A percentile compares a stretch with the other conserved stretches of the same genome.
phyloP scores from a whole-genome alignment of 352 stramenopile species.

The Phytophthora lateralis region DNA sequence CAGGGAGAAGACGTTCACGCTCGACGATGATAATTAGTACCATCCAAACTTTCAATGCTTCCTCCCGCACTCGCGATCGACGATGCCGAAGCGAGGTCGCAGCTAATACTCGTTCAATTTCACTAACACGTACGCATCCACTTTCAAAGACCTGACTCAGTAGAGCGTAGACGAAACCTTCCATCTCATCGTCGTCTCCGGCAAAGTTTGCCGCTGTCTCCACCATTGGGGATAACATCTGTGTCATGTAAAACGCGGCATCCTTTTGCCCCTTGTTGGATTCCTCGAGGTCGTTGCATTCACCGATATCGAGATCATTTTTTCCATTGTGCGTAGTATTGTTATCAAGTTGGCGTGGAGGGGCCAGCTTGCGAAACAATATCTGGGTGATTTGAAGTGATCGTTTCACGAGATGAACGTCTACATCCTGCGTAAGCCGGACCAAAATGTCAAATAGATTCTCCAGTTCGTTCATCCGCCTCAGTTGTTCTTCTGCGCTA shows the following conservation, averaged over 20 bases:
- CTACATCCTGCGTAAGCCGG: constrained; percentile 65
- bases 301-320: background rate
- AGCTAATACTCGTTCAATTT: constrained; percentile 36
- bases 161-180: constrained; percentile 38
- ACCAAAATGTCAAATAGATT: constrained; percentile 52
- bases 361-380: constrained; percentile 53
- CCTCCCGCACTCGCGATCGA: constrained; percentile 62
- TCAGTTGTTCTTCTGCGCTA: constrained; percentile 12
- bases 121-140: constrained; percentile 20
- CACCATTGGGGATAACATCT: constrained; percentile 53
- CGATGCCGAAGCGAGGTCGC: constrained; percentile 51
- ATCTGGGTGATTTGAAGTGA: constrained; percentile 62
- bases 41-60: constrained; percentile 65
- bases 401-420: constrained; percentile 71
- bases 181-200: constrained; percentile 57
- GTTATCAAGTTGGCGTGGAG: constrained; percentile 12
- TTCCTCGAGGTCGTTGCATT: background rate
- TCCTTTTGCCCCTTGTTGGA: constrained; percentile 4
- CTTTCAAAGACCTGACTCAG: constrained; percentile 43
- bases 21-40: constrained; percentile 45
- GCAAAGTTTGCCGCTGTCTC: constrained; percentile 61
- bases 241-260: constrained; percentile 41
- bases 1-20: constrained; percentile 23
- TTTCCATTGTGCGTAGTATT: constrained; percentile 4
- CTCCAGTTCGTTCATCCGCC: constrained; percentile 31